These are phyloP conservation scores for Solanum appendiculatum DNA, from an alignment of 257 asterid genomes.

Conservation along the genomic window DNA sequence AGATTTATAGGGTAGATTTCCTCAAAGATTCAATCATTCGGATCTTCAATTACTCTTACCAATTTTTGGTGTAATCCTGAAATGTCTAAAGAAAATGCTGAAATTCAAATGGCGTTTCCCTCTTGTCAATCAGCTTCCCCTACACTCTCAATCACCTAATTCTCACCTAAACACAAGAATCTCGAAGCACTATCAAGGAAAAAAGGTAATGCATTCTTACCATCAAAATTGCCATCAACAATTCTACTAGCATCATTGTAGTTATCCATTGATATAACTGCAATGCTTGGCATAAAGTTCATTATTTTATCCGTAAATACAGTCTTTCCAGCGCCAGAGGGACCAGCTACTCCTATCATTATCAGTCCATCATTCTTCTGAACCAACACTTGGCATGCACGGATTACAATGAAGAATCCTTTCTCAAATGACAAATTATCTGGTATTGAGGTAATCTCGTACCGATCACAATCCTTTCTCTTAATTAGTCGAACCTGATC, in stretches of 20 bases:
- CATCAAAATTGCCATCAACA: slow-evolving; percentile 92
- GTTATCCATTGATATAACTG: slow-evolving; percentile 95
- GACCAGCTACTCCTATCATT: slow-evolving; percentile 88
- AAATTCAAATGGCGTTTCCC: background rate
- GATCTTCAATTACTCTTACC: background rate
- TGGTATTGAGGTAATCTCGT: slow-evolving; percentile 62
- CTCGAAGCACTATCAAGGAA: background rate
- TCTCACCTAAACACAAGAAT: background rate
- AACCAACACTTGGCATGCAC: slow-evolving; percentile 79
- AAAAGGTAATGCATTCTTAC: slow-evolving; percentile 26
- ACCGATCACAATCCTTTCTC: slow-evolving; percentile 73
- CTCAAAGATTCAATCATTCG: background rate
- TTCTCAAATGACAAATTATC: slow-evolving; percentile 86
- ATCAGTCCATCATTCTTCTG: slow-evolving; percentile 86
- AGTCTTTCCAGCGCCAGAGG: slow-evolving; percentile 99
- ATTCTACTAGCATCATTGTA: slow-evolving; percentile 95
- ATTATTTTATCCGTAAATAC: slow-evolving; percentile 55
- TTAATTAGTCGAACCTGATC: slow-evolving; percentile 80
- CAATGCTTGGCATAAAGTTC: slow-evolving; percentile 85
- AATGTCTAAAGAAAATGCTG: background rate
- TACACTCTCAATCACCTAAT: background rate
- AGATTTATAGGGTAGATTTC: background rate
- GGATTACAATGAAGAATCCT: slow-evolving; percentile 84
- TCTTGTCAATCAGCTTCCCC: background rate
- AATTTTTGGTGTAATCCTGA: background rate